phyloP scores from a whole-genome alignment of 2,329 filamentous ascomycete species.

The Teratosphaeria pseudoeucalypti region DNA sequence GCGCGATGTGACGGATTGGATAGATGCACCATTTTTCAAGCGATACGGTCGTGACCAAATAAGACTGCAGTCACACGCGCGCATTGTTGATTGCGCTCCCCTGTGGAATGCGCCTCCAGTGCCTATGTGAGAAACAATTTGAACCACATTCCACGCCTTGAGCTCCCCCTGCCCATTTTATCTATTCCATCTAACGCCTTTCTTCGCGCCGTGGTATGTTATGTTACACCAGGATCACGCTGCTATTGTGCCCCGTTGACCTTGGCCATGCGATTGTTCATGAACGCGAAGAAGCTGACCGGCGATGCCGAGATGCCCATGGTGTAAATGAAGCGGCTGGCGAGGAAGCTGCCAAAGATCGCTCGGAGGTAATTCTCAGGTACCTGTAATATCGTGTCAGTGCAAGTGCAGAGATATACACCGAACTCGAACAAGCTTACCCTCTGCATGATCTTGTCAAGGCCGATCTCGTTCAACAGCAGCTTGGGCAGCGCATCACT shows the following conservation, averaged over 20 bases:
- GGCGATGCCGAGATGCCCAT: constrained; percentile 87
- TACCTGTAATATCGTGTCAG: constrained; percentile 42
- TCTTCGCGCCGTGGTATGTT: neutral
- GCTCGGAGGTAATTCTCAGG: constrained; percentile 85
- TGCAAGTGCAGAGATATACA: neutral
- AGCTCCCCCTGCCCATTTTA: neutral
- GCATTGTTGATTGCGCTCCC: neutral
- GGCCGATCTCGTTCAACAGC: constrained; percentile 77
- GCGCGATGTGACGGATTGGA: neutral
- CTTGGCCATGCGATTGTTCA: constrained; percentile 40
- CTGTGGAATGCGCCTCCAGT: neutral
- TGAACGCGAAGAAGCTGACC: constrained; percentile 96
- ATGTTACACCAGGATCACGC: neutral
- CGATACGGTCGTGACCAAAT: neutral
- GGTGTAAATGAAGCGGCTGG: constrained; percentile 91
- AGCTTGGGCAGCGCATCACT: constrained; percentile 76
- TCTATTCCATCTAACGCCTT: neutral
- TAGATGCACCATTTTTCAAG: neutral
- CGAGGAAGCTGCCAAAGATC: constrained; percentile 92
- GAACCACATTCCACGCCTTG: neutral
- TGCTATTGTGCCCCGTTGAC: constrained; percentile 6
- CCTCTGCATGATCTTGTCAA: constrained; percentile 75
- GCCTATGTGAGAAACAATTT: neutral
- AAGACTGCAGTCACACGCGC: neutral
- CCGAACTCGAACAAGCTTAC: constrained; percentile 36